phyloP scores from a whole-genome alignment of 129 eudicot species.

The Heracleum sosnowskyi region DNA sequence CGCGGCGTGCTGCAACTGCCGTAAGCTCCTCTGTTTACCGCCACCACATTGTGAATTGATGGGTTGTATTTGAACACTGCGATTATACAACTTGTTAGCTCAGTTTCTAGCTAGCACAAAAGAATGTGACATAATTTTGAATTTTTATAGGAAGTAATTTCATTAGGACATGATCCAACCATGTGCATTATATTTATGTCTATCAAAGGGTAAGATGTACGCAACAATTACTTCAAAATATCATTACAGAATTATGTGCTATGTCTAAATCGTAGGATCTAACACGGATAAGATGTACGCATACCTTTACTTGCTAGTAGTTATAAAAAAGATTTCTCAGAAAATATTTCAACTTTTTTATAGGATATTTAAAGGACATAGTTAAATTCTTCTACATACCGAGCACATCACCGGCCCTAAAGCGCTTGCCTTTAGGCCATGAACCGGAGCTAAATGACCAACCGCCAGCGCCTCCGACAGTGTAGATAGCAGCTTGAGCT shows the following conservation, averaged over 20 bases:
- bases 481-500: constrained; percentile 45
- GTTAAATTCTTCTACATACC: constrained; percentile 24
- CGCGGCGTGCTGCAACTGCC: constrained; percentile 34
- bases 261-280: too few species aligned
- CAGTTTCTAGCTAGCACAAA: neutral
- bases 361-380: neutral
- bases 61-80: constrained; percentile 56
- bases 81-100: neutral
- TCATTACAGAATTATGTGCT: too few species aligned
- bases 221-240: too few species aligned
- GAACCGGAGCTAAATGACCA: constrained; percentile 45
- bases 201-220: neutral
- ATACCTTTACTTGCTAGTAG: neutral
- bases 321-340: too few species aligned
- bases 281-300: too few species aligned
- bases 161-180: neutral
- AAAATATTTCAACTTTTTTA: neutral
- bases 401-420: constrained; percentile 62
- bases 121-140: neutral
- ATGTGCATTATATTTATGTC: too few species aligned
- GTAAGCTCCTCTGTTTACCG: constrained; percentile 49
- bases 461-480: constrained; percentile 57
- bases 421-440: constrained; percentile 63
- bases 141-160: neutral
- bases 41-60: constrained; percentile 58